Base-by-base conservation (phyloP, 345 rosid genomes). In the Arabidopsis suecica region DNA sequence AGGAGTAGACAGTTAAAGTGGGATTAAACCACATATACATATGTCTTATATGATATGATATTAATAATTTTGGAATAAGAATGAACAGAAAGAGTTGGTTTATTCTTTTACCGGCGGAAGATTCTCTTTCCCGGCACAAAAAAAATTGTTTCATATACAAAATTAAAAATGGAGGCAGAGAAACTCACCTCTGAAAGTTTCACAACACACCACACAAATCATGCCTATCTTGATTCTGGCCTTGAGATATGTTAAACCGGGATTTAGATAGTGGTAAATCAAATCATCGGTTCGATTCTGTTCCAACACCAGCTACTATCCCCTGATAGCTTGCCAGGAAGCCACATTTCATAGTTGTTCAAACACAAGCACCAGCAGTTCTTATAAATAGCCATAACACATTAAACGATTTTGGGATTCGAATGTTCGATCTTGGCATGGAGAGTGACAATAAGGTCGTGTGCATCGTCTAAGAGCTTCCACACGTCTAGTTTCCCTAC, bases 381-480 rank as follows among this genome's bases (percentile, higher is more conserved):
- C 70, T 32, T 12, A 34, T 47, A 30, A 36, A 3, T 12, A 9
- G 2, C 28, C n/a, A 20, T 12, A 44, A 44, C 66, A 12, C 2
- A 12, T 2, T 1, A 25, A 13, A 30, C 3, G 20, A n/a, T 42
- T 28, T 72, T 77, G 81, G 56, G 38, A 83, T 77, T 23, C 9
- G 86, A 76, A 47, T 84, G 68, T 79, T 90, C 80, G 22, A 92
- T 85, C 83, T 92, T 93, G 78, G 86, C 82, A n/a, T 91, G 97
- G 62, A 96, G 90, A 59, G 84, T 87, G 42, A 88, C 85, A 44
- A 96, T 90, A 85, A 96, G 86, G 72, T 88, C 81, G 25, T 93
- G 96, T 3, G 99, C 99, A 77, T 91, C 99, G 32, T 88, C 93
- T 16, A 96, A 78, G 75, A 96, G 98, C 88, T 91, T 96, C 99